Evolutionary conservation across 257 asterid species (phyloP).

Genomic region (Solanum raphanifolium): DNA sequence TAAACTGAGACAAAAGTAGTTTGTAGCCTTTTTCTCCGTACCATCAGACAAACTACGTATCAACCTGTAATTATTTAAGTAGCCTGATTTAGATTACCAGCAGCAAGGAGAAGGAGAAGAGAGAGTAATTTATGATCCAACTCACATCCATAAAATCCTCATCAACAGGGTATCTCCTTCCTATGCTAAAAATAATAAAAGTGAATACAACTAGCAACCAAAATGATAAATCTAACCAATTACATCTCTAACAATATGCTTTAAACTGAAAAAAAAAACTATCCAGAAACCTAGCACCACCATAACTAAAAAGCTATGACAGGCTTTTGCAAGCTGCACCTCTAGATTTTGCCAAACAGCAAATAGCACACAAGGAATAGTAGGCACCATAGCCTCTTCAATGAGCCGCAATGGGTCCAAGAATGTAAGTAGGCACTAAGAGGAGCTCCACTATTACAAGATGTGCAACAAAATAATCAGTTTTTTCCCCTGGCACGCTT

Average conservation of each 20-base stretch:
- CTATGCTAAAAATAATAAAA: background rate
- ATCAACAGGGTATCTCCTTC: background rate
- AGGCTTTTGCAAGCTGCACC: background rate
- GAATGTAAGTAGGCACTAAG: background rate
- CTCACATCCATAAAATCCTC: background rate
- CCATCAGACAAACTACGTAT: background rate
- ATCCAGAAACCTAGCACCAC: background rate
- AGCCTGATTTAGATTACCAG: background rate
- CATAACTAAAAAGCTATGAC: background rate
- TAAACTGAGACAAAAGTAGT: background rate
- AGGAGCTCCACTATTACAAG: background rate
- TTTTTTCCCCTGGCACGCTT: constrained; percentile 41
- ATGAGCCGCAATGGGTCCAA: background rate
- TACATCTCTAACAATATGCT: background rate
- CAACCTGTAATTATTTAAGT: background rate
- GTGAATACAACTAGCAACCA: background rate
- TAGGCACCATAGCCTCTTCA: background rate
- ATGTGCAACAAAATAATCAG: background rate
- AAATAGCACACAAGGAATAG: background rate
- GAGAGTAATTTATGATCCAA: background rate
- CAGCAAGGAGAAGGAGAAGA: background rate
- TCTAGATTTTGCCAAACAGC: background rate
- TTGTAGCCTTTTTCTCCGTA: background rate
- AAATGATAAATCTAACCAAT: background rate
- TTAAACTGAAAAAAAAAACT: background rate